Evolutionary conservation across 106 monocot species (phyloP).

Genomic region (Narthecium ossifragum): DNA sequence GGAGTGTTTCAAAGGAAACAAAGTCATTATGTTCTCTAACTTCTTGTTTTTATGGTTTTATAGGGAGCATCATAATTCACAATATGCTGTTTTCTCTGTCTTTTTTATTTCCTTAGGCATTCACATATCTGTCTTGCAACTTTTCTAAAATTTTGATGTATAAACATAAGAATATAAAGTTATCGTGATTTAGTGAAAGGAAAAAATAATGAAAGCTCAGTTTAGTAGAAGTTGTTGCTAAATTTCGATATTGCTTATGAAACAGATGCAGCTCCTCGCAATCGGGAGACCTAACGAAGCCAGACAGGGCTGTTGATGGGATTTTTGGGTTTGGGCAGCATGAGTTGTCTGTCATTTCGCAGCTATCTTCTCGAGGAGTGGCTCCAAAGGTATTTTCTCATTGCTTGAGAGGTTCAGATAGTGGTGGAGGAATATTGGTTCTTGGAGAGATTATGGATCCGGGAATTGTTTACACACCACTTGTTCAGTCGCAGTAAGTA

Average conservation of each 20-base stretch:
- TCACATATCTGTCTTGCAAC: too few relatives aligned
- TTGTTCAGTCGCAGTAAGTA: constrained; percentile 86
- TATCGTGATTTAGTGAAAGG: neutral
- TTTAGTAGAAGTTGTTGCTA: neutral
- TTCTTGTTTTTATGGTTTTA: too few relatives aligned
- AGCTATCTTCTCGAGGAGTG: constrained; percentile 65
- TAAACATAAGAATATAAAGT: neutral
- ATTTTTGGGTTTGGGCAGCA: constrained; percentile 97
- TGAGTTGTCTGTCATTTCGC: constrained; percentile 77
- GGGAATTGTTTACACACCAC: constrained; percentile 83
- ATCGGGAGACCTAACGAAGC: constrained; percentile 73
- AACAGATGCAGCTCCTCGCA: constrained; percentile 90
- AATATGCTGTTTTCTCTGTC: too few relatives aligned
- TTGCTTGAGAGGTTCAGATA: constrained; percentile 81
- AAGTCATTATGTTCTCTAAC: too few relatives aligned
- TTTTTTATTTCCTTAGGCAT: too few relatives aligned
- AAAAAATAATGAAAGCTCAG: neutral
- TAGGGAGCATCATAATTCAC: too few relatives aligned
- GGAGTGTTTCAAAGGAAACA: too few relatives aligned
- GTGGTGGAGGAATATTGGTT: constrained; percentile 90
- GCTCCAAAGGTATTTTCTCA: constrained; percentile 92
- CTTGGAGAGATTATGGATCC: constrained; percentile 87
- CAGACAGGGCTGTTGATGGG: constrained; percentile 90
- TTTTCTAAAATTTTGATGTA: neutral
- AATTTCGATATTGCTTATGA: neutral